Evolutionary conservation across 495 filamentous ascomycete genomes (phyloP).

Genomic region (Neurospora hispaniola): DNA sequence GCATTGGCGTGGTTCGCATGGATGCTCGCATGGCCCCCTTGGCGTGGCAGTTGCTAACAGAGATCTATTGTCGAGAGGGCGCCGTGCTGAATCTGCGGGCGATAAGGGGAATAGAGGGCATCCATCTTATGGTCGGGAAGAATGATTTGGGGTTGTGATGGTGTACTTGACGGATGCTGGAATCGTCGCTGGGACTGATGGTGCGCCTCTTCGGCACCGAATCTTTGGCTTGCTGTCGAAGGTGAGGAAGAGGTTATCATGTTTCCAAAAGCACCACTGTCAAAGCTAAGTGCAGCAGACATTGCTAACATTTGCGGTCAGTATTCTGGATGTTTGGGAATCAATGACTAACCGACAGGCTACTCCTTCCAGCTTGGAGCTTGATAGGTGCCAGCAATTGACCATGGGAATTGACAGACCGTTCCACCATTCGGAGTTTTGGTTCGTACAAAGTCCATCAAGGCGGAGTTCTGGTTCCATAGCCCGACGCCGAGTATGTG

Average conservation of each 20-base stretch:
- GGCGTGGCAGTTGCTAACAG: not conserved
- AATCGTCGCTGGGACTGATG: not conserved
- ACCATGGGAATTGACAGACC: not conserved
- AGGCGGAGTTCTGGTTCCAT: not conserved
- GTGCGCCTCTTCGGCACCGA: not conserved
- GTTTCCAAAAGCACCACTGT: not conserved
- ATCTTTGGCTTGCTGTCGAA: not conserved
- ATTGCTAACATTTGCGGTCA: not conserved
- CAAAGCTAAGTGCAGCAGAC: not conserved
- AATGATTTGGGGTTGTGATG: not conserved
- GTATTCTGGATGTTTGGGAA: not conserved
- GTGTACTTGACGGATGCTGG: not conserved
- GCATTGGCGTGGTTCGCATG: conserved; percentile 21
- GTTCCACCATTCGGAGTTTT: not conserved
- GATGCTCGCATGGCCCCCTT: conserved; percentile 5
- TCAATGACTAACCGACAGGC: not conserved
- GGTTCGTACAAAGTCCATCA: not conserved
- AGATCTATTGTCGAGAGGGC: not conserved
- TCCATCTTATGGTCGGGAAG: not conserved
- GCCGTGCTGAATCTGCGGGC: not conserved
- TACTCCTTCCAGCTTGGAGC: not conserved
- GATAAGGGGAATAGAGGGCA: not conserved
- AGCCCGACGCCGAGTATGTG: not conserved
- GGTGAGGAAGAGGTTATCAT: not conserved
- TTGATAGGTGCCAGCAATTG: not conserved